phyloP scores from a whole-genome alignment of 1,139 yeast genomes.

The Saccharomycopsis phalli region DNA sequence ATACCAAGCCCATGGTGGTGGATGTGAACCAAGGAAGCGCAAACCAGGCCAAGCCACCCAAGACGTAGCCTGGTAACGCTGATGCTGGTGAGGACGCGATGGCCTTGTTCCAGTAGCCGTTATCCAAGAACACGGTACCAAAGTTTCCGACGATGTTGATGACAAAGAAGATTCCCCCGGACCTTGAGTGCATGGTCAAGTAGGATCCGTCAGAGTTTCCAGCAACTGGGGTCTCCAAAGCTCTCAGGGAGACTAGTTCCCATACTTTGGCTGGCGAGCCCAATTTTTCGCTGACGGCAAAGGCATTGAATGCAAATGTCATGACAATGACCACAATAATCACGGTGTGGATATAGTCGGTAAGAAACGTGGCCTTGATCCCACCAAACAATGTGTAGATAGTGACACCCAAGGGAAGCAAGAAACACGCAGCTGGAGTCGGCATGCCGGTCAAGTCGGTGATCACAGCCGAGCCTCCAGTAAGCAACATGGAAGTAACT shows the following conservation, averaged over 20 bases:
- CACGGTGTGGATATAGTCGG: slow-evolving; percentile 73
- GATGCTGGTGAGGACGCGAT: slow-evolving; percentile 80
- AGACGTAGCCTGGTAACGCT: slow-evolving; percentile 80
- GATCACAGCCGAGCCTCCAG: slow-evolving; percentile 81
- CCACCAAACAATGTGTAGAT: slow-evolving; percentile 84
- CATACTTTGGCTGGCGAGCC: slow-evolving; percentile 81
- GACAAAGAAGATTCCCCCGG: slow-evolving; percentile 78
- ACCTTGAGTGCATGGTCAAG: slow-evolving; percentile 68
- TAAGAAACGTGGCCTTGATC: slow-evolving; percentile 79
- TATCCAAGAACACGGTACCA: slow-evolving; percentile 82
- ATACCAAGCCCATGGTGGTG: slow-evolving; percentile 78
- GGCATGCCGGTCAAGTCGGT: slow-evolving; percentile 75
- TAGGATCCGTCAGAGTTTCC: slow-evolving; percentile 74
- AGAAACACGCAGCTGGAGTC: slow-evolving; percentile 69
- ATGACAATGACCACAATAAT: slow-evolving; percentile 53
- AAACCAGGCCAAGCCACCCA: slow-evolving; percentile 91
- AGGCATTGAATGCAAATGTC: slow-evolving; percentile 54
- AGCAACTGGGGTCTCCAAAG: slow-evolving; percentile 47
- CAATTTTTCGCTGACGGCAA: slow-evolving; percentile 48
- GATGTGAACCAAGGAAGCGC: slow-evolving; percentile 79
- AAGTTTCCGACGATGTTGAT: slow-evolving; percentile 80
- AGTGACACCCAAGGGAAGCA: slow-evolving; percentile 77
- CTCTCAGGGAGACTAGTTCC: slow-evolving; percentile 56
- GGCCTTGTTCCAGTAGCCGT: slow-evolving; percentile 87
- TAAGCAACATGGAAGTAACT: slow-evolving; percentile 79